phyloP scores from a whole-genome alignment of 495 filamentous ascomycete genomes.

The Penicillium daleae region DNA sequence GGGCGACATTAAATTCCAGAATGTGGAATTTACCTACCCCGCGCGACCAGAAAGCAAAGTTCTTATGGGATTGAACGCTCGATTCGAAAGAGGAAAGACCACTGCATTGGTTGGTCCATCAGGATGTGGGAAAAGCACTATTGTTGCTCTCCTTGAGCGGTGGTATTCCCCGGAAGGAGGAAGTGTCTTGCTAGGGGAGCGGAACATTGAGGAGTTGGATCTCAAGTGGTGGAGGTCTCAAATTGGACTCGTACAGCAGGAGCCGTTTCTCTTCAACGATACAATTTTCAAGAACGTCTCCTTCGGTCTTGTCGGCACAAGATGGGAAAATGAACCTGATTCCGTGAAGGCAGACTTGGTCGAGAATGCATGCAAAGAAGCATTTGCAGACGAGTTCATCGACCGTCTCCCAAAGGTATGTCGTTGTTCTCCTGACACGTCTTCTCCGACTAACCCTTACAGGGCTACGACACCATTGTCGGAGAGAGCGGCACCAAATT shows the following conservation, averaged over 20 bases:
- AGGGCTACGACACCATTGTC: neutral
- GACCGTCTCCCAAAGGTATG: slow-evolving; percentile 34
- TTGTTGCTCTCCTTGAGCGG: neutral
- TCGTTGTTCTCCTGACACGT: too few species aligned
- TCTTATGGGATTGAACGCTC: neutral
- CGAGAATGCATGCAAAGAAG: slow-evolving; percentile 66
- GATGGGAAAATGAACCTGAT: slow-evolving; percentile 56
- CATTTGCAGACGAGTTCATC: slow-evolving; percentile 52
- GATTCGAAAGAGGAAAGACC: neutral
- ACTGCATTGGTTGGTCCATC: neutral
- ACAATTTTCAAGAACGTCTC: slow-evolving; percentile 20
- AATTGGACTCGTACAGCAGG: neutral
- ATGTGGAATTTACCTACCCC: neutral
- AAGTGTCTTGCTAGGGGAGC: neutral
- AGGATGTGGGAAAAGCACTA: neutral
- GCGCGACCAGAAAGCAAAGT: neutral
- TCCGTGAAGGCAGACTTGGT: slow-evolving; percentile 49
- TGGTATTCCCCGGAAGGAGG: neutral
- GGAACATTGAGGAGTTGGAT: neutral
- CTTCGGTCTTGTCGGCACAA: slow-evolving; percentile 72
- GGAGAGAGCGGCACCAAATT: neutral
- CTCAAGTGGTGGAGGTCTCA: neutral
- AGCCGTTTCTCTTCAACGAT: neutral
- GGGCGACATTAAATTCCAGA: neutral
- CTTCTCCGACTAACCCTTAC: neutral